Evolutionary conservation across 2,329 filamentous ascomycete species (phyloP), one percentile per base, ranked within the genome.

Genomic region (Nannizzia gypsea): DNA sequence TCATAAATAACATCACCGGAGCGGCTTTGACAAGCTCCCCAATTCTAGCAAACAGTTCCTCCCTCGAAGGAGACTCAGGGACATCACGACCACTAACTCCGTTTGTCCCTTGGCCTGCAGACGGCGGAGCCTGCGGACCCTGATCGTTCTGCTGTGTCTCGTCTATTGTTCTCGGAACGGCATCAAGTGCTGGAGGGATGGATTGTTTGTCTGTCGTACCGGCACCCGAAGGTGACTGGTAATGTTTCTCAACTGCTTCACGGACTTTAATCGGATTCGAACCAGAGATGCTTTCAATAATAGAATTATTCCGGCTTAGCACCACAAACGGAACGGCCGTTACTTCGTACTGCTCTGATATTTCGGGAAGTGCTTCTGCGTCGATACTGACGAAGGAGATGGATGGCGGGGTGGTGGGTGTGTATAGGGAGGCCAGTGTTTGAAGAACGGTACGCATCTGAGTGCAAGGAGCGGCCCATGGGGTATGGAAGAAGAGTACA

Each of bases 1-100:
- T 96, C 90, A 96, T 96, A 75, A 99, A 99, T 28, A 99, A 80
- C 93, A 99, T 99, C 34, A 99, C 91, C 0, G 91, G 90, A 34
- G 93, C 92, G 3, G 93, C 93, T 77, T 92, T 95, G 66, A 97
- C 92, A 38, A 99, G 81, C 66, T 95, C 88, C 20, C 76, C 81
- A 40, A 99, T 79, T 34, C 92, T 82, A 72, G 87, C 85, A 73
- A 90, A 85, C 59, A 99, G 77, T 65, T 95, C 90, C 72, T 96
- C 89, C 76, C 92, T 92, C 56, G 81, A 81, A 73, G 84, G 81
- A 11, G 65, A 61, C 1, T 69, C 64, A 3, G 61, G 63, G 2
- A 65, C 64, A 11, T 67, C 20, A 28, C 46, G n/a, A 8, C 50
- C 48, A 46, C 56, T 42, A 3, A n/a, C 17, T 24, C 42, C 64